Base-by-base conservation (phyloP, 192 early-diverging fungal species). In the Diversispora epigaea region DNA sequence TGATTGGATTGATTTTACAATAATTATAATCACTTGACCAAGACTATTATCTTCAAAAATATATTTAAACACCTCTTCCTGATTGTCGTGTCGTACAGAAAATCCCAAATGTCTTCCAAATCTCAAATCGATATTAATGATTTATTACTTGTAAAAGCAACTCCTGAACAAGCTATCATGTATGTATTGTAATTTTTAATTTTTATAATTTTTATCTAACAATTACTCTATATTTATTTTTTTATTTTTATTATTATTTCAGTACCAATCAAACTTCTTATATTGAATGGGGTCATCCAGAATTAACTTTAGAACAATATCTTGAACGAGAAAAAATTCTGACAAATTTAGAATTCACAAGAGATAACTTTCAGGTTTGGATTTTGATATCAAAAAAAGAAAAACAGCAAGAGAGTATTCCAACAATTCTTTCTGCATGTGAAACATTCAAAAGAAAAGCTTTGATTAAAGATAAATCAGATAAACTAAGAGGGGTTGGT, bases 401-500 rank as follows among this genome's bases (percentile, higher is more conserved):
- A 3, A 17, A 55, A 43, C 12, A 25, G 15, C 21, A n/a, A 3
- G 39, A 63, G n/a, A 25, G 15, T 17, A 71, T 54, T n/a, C 11
- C 39, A 21, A 57, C 22, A 15, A 57, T 71, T 43, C 5, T 71
- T 47, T 55, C n/a, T 8, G 1, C 50, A 57, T 71, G 52, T 21
- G 70, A 71, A 57, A 71, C 70, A 25, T 71, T 41, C 40, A 12
- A 7, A 57, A 25, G 52, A 25, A 55, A n/a, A 54, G 70, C 52
- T 10, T 41, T 71, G 12, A 11, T 71, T 11, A 39, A 7, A 57
- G 4, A 8, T 68, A 9, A 32, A 32, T 32, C 2, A 32, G 25
- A 32, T 1, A 32, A 32, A 32, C 2, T 32, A 32, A 32, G 25
- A 32, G 25, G 2, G 25, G 25, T 32, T 32, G 25, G 2, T 32